These are phyloP conservation scores for Penicillium longicatenatum DNA, from an alignment of 495 filamentous ascomycete genomes.

Conservation along the genomic window DNA sequence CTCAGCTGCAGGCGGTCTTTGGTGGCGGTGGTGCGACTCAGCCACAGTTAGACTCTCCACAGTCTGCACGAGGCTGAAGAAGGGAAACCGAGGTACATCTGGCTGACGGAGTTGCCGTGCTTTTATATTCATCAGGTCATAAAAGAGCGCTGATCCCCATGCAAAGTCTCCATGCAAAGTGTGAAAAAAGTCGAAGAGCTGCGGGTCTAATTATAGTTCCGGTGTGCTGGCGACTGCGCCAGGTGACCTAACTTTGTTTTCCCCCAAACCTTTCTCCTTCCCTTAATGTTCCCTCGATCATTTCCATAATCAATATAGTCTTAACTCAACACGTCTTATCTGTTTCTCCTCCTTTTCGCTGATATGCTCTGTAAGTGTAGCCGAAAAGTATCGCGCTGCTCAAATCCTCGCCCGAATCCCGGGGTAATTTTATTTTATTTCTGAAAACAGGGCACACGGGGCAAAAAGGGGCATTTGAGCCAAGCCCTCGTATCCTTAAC, in stretches of 20 bases:
- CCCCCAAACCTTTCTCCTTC: not conserved
- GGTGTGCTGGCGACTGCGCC: not conserved
- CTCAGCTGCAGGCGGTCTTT: not conserved
- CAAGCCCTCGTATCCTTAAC: not conserved
- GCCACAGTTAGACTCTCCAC: constrained; percentile 13
- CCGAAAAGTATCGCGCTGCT: not conserved
- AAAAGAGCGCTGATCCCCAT: constrained; percentile 1
- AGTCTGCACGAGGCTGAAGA: constrained; percentile 7
- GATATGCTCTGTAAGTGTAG: too few relatives aligned
- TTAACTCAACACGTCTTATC: too few relatives aligned
- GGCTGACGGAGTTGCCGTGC: not conserved
- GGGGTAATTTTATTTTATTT: too few relatives aligned
- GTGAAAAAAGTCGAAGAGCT: not conserved
- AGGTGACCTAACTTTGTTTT: not conserved
- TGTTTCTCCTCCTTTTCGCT: too few relatives aligned
- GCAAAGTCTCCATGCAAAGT: not conserved
- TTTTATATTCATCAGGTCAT: not conserved
- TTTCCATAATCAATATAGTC: too few relatives aligned
- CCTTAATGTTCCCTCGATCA: not conserved
- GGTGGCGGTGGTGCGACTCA: constrained; percentile 10
- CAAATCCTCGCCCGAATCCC: too few relatives aligned
- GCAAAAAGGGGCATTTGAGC: not conserved
- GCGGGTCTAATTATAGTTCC: constrained; percentile 5
- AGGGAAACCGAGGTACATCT: not conserved
- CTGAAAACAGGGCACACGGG: not conserved